Evolutionary conservation across 2,329 filamentous ascomycete species (phyloP).

Genomic region (Ophiosphaerella narmari): DNA sequence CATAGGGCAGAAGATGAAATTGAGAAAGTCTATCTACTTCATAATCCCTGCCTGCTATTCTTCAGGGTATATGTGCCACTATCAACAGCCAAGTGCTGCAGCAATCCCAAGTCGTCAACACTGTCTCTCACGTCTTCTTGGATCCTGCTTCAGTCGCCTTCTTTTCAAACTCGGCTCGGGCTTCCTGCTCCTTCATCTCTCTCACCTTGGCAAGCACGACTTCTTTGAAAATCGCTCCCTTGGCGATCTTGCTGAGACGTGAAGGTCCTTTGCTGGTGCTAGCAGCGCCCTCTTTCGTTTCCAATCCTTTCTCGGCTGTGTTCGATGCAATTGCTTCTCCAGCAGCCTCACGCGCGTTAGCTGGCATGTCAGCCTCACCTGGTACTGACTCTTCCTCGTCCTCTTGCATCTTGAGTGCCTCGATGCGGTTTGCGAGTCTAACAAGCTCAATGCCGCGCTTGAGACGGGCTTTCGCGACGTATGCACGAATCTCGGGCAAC

Average conservation of each 20-base stretch:
- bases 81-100: slow-evolving; percentile 15
- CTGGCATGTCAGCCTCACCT: slow-evolving; percentile 63
- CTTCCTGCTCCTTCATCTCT: slow-evolving; percentile 87
- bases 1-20: slow-evolving; percentile 7
- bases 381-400: slow-evolving; percentile 77
- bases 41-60: slow-evolving; percentile 21
- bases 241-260: slow-evolving; percentile 63
- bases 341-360: slow-evolving; percentile 64
- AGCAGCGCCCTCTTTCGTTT: slow-evolving; percentile 28
- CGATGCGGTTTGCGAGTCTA: slow-evolving; percentile 94
- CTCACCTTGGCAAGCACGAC: slow-evolving; percentile 92
- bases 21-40: slow-evolving; percentile 11
- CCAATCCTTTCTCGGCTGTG: slow-evolving; percentile 32
- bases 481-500: slow-evolving; percentile 93
- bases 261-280: slow-evolving; percentile 49
- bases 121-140: slow-evolving; percentile 23
- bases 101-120: slow-evolving; percentile 20
- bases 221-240: slow-evolving; percentile 84
- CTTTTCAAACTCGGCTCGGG: slow-evolving; percentile 70
- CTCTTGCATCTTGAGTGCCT: slow-evolving; percentile 89
- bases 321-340: slow-evolving; percentile 47
- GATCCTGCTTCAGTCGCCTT: slow-evolving; percentile 49
- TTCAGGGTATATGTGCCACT: slow-evolving; percentile 22
- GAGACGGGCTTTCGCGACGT: slow-evolving; percentile 88
- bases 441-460: slow-evolving; percentile 93